Conservation (phyloP, 768 basidiomycete genomes). For the Boletus reticulatus region DNA sequence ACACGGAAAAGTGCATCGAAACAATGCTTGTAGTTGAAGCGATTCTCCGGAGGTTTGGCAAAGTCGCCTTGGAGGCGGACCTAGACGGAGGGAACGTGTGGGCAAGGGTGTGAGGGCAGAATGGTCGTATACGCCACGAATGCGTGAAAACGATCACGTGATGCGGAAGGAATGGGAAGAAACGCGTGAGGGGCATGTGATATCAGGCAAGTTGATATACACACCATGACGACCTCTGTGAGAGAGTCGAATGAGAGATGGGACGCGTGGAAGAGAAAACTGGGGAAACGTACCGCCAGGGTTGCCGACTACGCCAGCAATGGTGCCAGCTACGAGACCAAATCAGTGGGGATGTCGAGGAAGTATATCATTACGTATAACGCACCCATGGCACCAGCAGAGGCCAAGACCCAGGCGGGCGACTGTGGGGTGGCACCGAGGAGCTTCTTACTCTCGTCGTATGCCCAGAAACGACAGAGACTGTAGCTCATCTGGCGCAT, state of each 20-base stretch:
- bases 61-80: slow-evolving; percentile 89
- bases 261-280: not conserved
- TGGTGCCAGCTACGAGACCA: slow-evolving; percentile 60
- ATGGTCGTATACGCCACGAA: no score
- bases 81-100: slow-evolving; percentile 20
- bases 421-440: slow-evolving; percentile 65
- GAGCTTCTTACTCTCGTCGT: slow-evolving; percentile 86
- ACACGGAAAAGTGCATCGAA: slow-evolving; percentile 86
- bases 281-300: slow-evolving; percentile 62
- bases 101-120: not conserved
- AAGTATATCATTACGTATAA: slow-evolving; percentile 7
- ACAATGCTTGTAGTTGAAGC: slow-evolving; percentile 88
- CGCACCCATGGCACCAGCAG: slow-evolving; percentile 85
- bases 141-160: slow-evolving; percentile 18
- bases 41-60: slow-evolving; percentile 83
- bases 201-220: slow-evolving; percentile 8
- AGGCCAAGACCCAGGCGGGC: slow-evolving; percentile 77
- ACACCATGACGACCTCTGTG: slow-evolving; percentile 70
- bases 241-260: not conserved
- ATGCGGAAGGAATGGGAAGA: not conserved
- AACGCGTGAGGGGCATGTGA: slow-evolving; percentile 15
- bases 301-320: slow-evolving; percentile 87
- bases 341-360: not conserved
- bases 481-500: slow-evolving; percentile 93
- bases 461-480: slow-evolving; percentile 90